These are phyloP conservation scores for Fusarium goolgardi DNA, from an alignment of 2,329 filamentous ascomycete genomes.

Conservation along the genomic window DNA sequence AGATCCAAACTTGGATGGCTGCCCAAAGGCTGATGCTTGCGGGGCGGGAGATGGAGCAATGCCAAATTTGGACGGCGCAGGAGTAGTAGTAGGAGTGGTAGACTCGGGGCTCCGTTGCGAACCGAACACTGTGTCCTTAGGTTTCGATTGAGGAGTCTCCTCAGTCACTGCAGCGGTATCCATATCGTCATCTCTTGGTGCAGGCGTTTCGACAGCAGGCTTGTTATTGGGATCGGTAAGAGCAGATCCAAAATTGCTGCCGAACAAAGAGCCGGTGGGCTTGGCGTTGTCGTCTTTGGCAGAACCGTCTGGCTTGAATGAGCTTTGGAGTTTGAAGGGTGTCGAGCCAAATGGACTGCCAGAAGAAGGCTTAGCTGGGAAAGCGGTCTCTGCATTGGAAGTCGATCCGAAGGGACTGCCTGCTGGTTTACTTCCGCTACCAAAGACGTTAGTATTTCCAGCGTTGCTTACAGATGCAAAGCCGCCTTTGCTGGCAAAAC, in stretches of 20 bases:
- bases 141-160: constrained; percentile 54
- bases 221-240: constrained; percentile 62
- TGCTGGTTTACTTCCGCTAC: constrained; percentile 53
- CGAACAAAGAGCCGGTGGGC: constrained; percentile 65
- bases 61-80: constrained; percentile 61
- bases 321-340: constrained; percentile 74
- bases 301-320: constrained; percentile 73
- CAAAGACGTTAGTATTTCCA: constrained; percentile 53
- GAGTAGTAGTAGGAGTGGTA: constrained; percentile 65
- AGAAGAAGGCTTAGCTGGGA: constrained; percentile 46
- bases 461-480: constrained; percentile 62
- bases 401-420: constrained; percentile 46
- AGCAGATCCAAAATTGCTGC: constrained; percentile 69
- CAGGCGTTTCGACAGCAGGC: constrained; percentile 49
- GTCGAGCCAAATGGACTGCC: constrained; percentile 59
- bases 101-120: constrained; percentile 49
- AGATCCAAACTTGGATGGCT: constrained; percentile 47
- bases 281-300: constrained; percentile 69
- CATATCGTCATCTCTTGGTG: constrained; percentile 66
- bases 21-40: constrained; percentile 51
- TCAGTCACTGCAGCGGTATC: constrained; percentile 52
- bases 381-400: constrained; percentile 44
- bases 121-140: constrained; percentile 49
- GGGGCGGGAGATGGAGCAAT: constrained; percentile 53
- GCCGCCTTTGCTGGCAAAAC: constrained; percentile 65